Conservation (phyloP, 1,284 basidiomycete species). For the Violaceomyces palustris region DNA sequence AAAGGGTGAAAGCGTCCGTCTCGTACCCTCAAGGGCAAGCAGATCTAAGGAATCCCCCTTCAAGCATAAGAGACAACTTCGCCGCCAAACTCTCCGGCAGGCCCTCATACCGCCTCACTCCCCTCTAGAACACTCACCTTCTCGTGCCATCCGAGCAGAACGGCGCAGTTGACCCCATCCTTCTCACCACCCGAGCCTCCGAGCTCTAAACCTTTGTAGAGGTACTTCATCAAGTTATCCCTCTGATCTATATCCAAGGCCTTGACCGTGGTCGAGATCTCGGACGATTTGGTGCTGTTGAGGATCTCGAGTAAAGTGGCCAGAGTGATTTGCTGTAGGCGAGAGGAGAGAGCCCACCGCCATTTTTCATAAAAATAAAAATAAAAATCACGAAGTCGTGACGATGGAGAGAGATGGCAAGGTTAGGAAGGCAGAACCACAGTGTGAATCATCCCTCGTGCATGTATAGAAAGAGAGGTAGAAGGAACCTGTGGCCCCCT, state of each 20-base stretch:
- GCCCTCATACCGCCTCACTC: neutral
- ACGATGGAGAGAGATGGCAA: conserved; percentile 4
- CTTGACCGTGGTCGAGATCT: conserved; percentile 74
- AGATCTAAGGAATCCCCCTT: neutral
- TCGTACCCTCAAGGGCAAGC: neutral
- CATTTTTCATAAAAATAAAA: too few relatives aligned
- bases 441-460: too few relatives aligned
- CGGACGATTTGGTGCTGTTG: conserved; percentile 86
- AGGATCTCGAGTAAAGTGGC: conserved; percentile 83
- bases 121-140: conserved; percentile 62
- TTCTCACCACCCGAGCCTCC: conserved; percentile 56
- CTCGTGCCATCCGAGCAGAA: conserved; percentile 89
- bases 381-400: neutral
- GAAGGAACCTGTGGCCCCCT: too few relatives aligned
- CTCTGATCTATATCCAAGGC: conserved; percentile 72
- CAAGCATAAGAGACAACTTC: neutral
- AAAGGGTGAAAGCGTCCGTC: too few relatives aligned
- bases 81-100: neutral
- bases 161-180: conserved; percentile 58
- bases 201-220: conserved; percentile 89
- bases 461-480: neutral
- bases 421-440: neutral
- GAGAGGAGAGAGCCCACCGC: too few relatives aligned
- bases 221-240: conserved; percentile 93
- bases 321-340: conserved; percentile 61